Percentiles rank a stretch among this genome's conserved stretches.
Evolutionary conservation across 371 early-diverging fungal genomes (phyloP).

Genomic region (Batrachochytrium dendrobatidis): DNA sequence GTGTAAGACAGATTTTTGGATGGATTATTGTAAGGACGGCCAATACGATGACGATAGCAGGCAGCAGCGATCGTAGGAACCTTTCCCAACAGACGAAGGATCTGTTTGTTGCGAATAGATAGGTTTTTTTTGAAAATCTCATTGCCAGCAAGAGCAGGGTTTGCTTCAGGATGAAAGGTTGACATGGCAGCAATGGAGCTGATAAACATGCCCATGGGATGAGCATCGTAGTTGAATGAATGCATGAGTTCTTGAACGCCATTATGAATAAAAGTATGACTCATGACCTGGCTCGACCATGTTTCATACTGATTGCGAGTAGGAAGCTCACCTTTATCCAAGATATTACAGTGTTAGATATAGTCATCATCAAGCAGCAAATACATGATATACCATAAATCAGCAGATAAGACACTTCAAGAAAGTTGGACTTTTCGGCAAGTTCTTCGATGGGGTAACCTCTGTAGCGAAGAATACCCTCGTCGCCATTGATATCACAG

Average conservation of each 20-base stretch:
- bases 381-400: constrained; percentile 13
- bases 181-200: constrained; percentile 37
- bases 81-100: constrained; percentile 54
- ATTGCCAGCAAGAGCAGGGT: constrained; percentile 43
- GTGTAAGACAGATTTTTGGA: constrained; percentile 36
- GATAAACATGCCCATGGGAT: constrained; percentile 56
- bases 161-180: constrained; percentile 56
- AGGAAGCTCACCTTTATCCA: constrained; percentile 17
- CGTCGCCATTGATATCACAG: constrained; percentile 48
- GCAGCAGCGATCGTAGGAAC: constrained; percentile 54
- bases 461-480: constrained; percentile 47
- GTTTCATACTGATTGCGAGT: constrained; percentile 20
- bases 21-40: constrained; percentile 42
- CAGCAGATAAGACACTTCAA: constrained; percentile 30
- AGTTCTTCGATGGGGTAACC: constrained; percentile 31
- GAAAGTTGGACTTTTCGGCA: constrained; percentile 26
- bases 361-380: neutral
- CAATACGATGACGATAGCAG: constrained; percentile 38
- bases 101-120: constrained; percentile 42
- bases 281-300: constrained; percentile 40
- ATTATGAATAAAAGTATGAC: constrained; percentile 53
- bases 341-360: neutral
- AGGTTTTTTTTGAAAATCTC: constrained; percentile 40
- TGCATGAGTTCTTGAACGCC: constrained; percentile 43
- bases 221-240: constrained; percentile 55